A percentile compares a stretch with the other conserved stretches of the same genome.
These are phyloP conservation scores for Sugiyamaella americana DNA, from an alignment of 805 yeast genomes.

Conservation along the genomic window DNA sequence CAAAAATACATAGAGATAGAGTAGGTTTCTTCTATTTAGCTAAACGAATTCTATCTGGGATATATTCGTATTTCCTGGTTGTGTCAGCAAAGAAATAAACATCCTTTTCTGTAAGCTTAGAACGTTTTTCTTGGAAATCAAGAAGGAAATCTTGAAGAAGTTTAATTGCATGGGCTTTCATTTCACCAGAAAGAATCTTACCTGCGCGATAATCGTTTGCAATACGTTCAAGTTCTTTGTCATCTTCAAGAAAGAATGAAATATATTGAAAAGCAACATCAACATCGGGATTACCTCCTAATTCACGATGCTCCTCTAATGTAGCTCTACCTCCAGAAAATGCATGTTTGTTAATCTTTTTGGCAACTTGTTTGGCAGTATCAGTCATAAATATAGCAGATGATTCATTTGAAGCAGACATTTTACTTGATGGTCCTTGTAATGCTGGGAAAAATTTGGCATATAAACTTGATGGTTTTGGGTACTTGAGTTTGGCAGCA, in stretches of 20 bases:
- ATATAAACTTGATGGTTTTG: slow-evolving; percentile 89
- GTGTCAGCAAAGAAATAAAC: slow-evolving; percentile 60
- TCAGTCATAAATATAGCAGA: slow-evolving; percentile 94
- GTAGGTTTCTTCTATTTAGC: too few species aligned
- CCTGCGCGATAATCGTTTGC: slow-evolving; percentile 69
- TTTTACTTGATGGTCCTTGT: slow-evolving; percentile 93
- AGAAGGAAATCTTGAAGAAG: slow-evolving; percentile 72
- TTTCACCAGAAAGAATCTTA: slow-evolving; percentile 82
- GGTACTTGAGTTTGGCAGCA: slow-evolving; percentile 82
- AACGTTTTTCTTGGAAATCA: slow-evolving; percentile 76
- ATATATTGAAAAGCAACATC: slow-evolving; percentile 94
- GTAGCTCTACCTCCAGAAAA: slow-evolving; percentile 90
- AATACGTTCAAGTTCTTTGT: slow-evolving; percentile 59
- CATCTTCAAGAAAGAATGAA: slow-evolving; percentile 85
- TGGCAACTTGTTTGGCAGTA: slow-evolving; percentile 83
- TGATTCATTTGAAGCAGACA: slow-evolving; percentile 91
- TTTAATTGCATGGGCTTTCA: slow-evolving; percentile 81
- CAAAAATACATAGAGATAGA: too few species aligned
- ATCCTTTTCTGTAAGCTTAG: slow-evolving; percentile 52
- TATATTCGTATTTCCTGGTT: slow-evolving; percentile 70
- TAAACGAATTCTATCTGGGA: slow-evolving; percentile 27
- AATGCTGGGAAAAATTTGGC: slow-evolving; percentile 96
- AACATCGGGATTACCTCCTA: slow-evolving; percentile 91
- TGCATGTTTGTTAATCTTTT: slow-evolving; percentile 93
- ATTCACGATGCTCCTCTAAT: slow-evolving; percentile 80